These are phyloP conservation scores for Nakaseomyces bracarensis DNA, from an alignment of 1,139 yeast genomes.

Conservation along the genomic window DNA sequence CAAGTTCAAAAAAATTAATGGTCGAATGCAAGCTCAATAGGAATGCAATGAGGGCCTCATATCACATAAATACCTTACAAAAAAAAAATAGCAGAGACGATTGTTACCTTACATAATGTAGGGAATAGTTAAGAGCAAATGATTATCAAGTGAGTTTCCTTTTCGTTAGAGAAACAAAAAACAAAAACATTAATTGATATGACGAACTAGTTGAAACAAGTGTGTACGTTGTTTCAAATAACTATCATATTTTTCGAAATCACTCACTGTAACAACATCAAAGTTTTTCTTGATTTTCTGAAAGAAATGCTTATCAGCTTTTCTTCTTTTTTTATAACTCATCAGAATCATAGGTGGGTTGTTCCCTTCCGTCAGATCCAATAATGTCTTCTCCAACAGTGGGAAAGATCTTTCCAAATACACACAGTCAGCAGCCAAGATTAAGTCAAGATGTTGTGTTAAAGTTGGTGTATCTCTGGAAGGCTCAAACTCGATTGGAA, in stretches of 20 bases:
- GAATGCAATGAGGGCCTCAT: too few relatives aligned
- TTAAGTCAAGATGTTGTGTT: constrained; percentile 34
- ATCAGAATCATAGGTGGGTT: constrained; percentile 38
- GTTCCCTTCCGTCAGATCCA: constrained; percentile 35
- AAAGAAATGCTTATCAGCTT: constrained; percentile 46
- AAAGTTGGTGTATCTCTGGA: constrained; percentile 8
- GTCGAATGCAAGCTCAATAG: too few relatives aligned
- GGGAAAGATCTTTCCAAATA: constrained; percentile 48
- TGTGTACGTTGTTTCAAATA: constrained; percentile 36
- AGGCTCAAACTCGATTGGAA: constrained; percentile 33
- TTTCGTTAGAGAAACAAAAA: background rate
- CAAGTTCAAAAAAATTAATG: too few relatives aligned
- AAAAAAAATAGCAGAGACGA: background rate
- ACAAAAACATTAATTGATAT: background rate
- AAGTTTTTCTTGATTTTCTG: constrained; percentile 35
- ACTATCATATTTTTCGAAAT: constrained; percentile 34
- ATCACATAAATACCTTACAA: too few relatives aligned
- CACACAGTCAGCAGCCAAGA: constrained; percentile 52
- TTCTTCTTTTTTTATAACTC: constrained; percentile 46
- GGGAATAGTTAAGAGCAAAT: too few relatives aligned
- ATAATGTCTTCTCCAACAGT: constrained; percentile 39
- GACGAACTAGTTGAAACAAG: constrained; percentile 35
- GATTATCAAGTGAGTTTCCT: too few relatives aligned
- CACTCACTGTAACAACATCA: constrained; percentile 33
- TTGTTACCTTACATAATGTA: background rate